Conservation (phyloP, 192 early-diverging fungal species). For the Coemansia sp. region DNA sequence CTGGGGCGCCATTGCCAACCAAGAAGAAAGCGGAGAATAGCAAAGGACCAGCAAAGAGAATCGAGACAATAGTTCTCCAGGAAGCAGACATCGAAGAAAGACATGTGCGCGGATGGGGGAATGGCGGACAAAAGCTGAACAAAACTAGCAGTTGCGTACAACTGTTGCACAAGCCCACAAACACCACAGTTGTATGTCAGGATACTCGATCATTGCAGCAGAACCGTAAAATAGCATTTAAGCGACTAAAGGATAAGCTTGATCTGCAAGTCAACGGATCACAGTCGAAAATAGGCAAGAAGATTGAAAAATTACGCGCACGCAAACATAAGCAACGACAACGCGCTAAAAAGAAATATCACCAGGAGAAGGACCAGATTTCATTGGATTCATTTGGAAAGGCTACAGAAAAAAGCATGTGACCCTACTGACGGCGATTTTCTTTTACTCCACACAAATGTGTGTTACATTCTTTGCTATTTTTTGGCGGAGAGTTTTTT, state of each 20-base stretch:
- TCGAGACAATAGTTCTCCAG: conserved; percentile 53
- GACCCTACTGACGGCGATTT: conserved; percentile 5
- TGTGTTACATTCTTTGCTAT: not conserved
- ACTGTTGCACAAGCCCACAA: conserved; percentile 70
- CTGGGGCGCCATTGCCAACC: not conserved
- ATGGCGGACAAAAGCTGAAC: conserved; percentile 80
- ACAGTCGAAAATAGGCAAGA: conserved; percentile 60
- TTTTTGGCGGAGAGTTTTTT: conserved; percentile 10
- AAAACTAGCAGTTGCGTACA: conserved; percentile 75
- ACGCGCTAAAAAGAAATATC: conserved; percentile 63
- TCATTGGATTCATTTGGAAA: no score
- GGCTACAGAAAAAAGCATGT: no score
- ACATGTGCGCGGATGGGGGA: conserved; percentile 74
- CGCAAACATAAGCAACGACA: conserved; percentile 57
- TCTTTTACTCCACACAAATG: not conserved
- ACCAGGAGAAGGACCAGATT: not conserved
- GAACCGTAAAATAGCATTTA: conserved; percentile 70
- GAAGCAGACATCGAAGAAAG: conserved; percentile 72
- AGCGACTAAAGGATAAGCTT: conserved; percentile 63
- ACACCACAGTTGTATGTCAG: conserved; percentile 63
- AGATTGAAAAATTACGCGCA: conserved; percentile 62
- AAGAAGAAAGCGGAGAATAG: conserved; percentile 1
- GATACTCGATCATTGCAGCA: conserved; percentile 69
- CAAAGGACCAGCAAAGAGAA: not conserved
- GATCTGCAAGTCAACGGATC: conserved; percentile 68